Evolutionary conservation across 2,329 filamentous ascomycete genomes (phyloP), one percentile per base, ranked within the genome.

Genomic region (Aspergillus tanneri): DNA sequence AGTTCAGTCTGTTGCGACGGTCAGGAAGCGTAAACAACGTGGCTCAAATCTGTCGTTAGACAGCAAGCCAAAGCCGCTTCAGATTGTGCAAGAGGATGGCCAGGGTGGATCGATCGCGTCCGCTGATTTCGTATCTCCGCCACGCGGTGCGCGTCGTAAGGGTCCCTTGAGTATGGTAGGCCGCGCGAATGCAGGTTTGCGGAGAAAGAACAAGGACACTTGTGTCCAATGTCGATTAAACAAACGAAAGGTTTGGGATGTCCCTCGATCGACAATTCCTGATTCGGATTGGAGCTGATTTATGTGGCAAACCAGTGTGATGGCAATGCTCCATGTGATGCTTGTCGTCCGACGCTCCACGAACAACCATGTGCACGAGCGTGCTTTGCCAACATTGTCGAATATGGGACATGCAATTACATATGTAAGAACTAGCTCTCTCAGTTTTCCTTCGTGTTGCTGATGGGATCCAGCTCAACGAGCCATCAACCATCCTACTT

Each of bases 391-490:
- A 72, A 67, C 43, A 70, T 75, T 43, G 68, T 75, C 19, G 68
- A 72, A 49, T 70, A 68, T 32, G 72, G 71, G 32, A 72, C 71
- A 4, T 73, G 70, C 57, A 74, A 75, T 48, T 73, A 73, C 48
- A 69, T 75, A 40, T 75, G 72, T 74, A 64, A 45, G 69, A 34
- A 21, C 4, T 16, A 10, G 38, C 14, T 30, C 23, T 39, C 22
- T 45, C 16, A 22, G 8, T 21, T 12, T 9, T 16, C 12, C 11
- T 4, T 8, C 39, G 16, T 21, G 41, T 40, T 43, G 45, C 62
- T 65, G 43, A 68, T 45, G 8, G 9, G 3, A 21, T 32, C 9
- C 34, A 72, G 70, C 72, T 50, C 70, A 73, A 67, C 68, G 67
- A 54, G 70, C 69, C 24, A 62, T 73, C 49, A 72, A 73, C 41